These are phyloP conservation scores for Stachybotrys chartarum DNA, from an alignment of 2,329 filamentous ascomycete genomes.

Conservation along the genomic window DNA sequence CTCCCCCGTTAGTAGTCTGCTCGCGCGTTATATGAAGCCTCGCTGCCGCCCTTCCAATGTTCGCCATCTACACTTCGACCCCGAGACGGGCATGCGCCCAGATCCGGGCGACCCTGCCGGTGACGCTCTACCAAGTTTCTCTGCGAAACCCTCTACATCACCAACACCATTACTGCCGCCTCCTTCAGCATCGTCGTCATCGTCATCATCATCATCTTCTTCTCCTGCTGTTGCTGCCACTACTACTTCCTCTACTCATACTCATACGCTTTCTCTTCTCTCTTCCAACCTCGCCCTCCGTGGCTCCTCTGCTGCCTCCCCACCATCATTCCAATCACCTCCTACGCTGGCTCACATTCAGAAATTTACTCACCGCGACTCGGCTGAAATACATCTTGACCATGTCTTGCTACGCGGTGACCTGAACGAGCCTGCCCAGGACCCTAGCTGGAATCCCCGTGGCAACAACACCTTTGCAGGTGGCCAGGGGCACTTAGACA, in stretches of 20 bases:
- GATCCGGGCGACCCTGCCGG: neutral
- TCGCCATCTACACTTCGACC: neutral
- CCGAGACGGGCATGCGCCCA: neutral
- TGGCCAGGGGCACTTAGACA: neutral
- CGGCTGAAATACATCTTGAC: neutral
- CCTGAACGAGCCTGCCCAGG: neutral
- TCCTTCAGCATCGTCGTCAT: neutral
- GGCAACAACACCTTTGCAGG: neutral
- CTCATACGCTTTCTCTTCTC: neutral
- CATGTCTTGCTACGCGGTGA: neutral
- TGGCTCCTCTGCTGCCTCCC: neutral
- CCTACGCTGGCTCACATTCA: neutral
- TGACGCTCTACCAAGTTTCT: neutral
- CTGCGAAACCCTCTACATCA: neutral
- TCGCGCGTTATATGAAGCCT: neutral
- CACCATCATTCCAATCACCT: neutral
- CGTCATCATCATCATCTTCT: neutral
- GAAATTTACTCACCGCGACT: neutral
- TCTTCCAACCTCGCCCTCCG: neutral
- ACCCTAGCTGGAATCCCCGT: neutral
- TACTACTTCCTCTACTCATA: neutral
- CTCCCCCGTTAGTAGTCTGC: neutral
- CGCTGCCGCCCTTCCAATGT: neutral
- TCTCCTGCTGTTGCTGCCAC: neutral
- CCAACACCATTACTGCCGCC: neutral